phyloP scores from a whole-genome alignment of 2,329 filamentous ascomycete species.

The Huntiella decipiens region DNA sequence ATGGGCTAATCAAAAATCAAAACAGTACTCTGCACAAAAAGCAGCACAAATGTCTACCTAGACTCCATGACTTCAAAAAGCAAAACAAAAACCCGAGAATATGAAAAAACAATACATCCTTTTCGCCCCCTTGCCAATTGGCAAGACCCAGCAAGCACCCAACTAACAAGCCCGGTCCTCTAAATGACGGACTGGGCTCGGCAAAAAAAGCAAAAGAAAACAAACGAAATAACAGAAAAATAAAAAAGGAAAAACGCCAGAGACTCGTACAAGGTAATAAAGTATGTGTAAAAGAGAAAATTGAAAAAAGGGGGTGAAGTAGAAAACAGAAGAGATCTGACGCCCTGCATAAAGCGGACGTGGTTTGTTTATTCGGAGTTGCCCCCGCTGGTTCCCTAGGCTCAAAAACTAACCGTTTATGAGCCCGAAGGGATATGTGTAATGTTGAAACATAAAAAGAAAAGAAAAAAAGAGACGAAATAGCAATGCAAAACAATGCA shows the following conservation, averaged over 20 bases:
- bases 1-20: background rate
- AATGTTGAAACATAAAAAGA: background rate
- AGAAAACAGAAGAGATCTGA: background rate
- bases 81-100: too few species aligned
- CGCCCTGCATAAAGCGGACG: background rate
- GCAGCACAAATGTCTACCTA: background rate
- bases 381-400: too few species aligned
- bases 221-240: background rate
- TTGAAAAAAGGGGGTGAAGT: background rate
- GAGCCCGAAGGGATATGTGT: background rate
- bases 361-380: too few species aligned
- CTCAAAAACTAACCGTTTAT: background rate
- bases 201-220: background rate
- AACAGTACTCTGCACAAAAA: background rate
- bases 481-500: slow-evolving; percentile 2
- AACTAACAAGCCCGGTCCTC: too few species aligned
- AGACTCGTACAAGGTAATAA: background rate
- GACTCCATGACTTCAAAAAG: background rate
- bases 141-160: too few species aligned
- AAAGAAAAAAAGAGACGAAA: slow-evolving; percentile 4
- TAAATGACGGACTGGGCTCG: background rate
- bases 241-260: background rate
- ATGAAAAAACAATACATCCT: too few species aligned
- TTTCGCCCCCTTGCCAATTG: too few species aligned
- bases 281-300: slow-evolving; percentile 2